Conservation (phyloP, 768 basidiomycete species). For the Hemileccinum rubropunctum region DNA sequence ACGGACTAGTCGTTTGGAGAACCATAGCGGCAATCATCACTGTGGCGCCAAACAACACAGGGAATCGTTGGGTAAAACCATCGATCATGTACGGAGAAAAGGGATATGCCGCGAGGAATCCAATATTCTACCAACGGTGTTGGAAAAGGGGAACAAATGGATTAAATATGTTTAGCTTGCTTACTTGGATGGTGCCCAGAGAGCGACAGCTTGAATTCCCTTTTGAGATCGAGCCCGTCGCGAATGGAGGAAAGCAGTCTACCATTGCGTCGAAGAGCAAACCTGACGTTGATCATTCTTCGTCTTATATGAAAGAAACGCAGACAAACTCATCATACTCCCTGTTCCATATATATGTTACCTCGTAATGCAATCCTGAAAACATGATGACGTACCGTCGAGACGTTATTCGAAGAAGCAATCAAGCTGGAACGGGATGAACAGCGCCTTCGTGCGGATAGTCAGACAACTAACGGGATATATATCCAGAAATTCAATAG, state of each 20-base stretch:
- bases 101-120: slow-evolving; percentile 36
- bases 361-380: background rate
- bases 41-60: slow-evolving; percentile 37
- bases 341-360: background rate
- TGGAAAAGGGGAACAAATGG: background rate
- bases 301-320: background rate
- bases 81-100: no score
- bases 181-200: slow-evolving; percentile 3
- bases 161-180: background rate
- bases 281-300: background rate
- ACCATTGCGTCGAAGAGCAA: background rate
- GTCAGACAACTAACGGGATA: background rate
- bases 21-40: slow-evolving; percentile 41
- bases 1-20: slow-evolving; percentile 36
- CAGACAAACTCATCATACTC: slow-evolving; percentile 5
- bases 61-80: slow-evolving; percentile 33
- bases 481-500: slow-evolving; percentile 3
- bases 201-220: background rate
- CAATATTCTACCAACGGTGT: slow-evolving; percentile 33
- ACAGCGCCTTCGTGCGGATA: no score
- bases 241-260: background rate
- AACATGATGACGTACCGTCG: slow-evolving; percentile 1
- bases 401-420: slow-evolving; percentile 1
- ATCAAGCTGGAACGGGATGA: slow-evolving; percentile 1
- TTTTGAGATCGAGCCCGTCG: background rate